Evolutionary conservation across 164 flowering plant genomes (phyloP).

Genomic region (Nelumbo lutea): DNA sequence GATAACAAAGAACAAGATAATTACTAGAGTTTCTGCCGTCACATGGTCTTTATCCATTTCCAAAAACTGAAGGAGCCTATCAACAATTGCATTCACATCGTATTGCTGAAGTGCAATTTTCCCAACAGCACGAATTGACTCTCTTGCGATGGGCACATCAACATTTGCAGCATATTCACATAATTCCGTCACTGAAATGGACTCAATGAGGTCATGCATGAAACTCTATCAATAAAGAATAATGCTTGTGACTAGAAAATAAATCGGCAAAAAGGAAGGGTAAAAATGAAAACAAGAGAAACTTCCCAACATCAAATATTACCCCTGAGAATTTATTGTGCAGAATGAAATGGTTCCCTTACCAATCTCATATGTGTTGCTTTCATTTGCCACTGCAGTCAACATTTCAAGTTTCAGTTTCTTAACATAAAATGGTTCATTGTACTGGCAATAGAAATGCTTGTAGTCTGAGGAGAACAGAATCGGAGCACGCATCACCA

Average conservation of each 20-base stretch:
- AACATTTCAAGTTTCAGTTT: constrained; percentile 98
- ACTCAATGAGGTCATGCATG: constrained; percentile 19
- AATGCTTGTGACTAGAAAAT: constrained; percentile 4
- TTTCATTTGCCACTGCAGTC: constrained; percentile 98
- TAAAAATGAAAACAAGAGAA: background rate
- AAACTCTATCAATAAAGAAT: constrained; percentile 11
- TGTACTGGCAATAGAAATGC: constrained; percentile 97
- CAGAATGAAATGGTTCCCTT: constrained; percentile 10
- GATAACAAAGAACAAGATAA: background rate
- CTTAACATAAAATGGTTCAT: constrained; percentile 94
- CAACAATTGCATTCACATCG: constrained; percentile 99
- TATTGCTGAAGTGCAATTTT: constrained; percentile 97
- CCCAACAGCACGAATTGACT: constrained; percentile 97
- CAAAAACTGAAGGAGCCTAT: constrained; percentile 96
- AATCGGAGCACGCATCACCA: constrained; percentile 97
- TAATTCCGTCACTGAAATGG: constrained; percentile 87
- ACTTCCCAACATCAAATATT: constrained; percentile 4
- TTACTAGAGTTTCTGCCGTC: constrained; percentile 93
- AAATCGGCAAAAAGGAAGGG: constrained; percentile 4
- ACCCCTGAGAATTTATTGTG: background rate
- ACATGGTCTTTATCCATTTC: constrained; percentile 99
- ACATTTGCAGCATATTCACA: constrained; percentile 99
- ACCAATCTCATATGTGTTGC: constrained; percentile 99
- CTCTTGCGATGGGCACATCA: constrained; percentile 94
- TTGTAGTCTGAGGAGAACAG: constrained; percentile 91